Evolutionary conservation across 768 basidiomycete genomes (phyloP).

Genomic region (Tricholoma sp.): DNA sequence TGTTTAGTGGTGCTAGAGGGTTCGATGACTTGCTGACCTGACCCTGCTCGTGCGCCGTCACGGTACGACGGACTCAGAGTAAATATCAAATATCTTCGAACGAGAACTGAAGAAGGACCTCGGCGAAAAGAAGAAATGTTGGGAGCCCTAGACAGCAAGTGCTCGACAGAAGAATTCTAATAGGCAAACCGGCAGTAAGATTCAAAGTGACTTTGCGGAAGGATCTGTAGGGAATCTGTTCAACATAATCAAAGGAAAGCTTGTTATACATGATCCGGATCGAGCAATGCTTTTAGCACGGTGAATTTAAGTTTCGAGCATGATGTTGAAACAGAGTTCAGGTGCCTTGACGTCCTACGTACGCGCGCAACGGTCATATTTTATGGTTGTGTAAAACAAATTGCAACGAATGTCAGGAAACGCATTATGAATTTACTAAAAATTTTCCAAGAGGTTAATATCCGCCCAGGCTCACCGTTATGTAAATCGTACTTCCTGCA

Average conservation of each 20-base stretch:
- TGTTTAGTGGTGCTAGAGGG: too few species aligned
- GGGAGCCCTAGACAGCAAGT: background rate
- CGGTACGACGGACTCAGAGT: too few species aligned
- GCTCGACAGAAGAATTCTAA: background rate
- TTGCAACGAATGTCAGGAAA: too few species aligned
- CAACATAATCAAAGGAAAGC: background rate
- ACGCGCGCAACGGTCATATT: too few species aligned
- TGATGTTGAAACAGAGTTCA: too few species aligned
- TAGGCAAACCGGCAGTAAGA: conserved; percentile 2
- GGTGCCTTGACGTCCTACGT: too few species aligned
- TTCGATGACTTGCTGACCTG: too few species aligned
- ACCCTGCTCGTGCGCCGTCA: too few species aligned
- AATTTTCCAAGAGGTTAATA: background rate
- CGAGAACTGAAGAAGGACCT: background rate
- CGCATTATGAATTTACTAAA: too few species aligned
- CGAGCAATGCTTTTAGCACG: background rate
- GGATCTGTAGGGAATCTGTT: background rate
- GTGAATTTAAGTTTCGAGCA: too few species aligned
- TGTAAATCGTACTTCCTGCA: background rate
- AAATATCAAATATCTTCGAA: background rate
- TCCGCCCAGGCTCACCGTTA: background rate
- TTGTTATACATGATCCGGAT: background rate
- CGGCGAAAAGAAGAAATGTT: background rate
- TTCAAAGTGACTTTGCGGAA: background rate
- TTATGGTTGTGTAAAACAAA: too few species aligned